Conservation (phyloP, 495 filamentous ascomycete species). For the Poronia punctata region DNA sequence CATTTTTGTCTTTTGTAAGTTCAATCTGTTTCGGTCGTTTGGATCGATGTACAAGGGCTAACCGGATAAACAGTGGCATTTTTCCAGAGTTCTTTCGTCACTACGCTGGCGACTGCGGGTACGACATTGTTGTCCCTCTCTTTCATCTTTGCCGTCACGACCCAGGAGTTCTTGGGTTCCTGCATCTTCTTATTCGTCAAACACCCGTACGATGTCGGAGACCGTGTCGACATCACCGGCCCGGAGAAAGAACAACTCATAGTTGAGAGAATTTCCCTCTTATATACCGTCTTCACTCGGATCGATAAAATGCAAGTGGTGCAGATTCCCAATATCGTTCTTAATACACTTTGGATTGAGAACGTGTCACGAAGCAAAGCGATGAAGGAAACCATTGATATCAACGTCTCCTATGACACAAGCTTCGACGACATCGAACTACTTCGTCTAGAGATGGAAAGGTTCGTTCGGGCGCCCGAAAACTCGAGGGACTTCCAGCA, state of each 20-base stretch:
- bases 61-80: slow-evolving; percentile 56
- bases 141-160: slow-evolving; percentile 86
- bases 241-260: slow-evolving; percentile 56
- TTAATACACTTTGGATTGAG: slow-evolving; percentile 88
- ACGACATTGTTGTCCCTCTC: slow-evolving; percentile 90
- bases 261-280: slow-evolving; percentile 89
- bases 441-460: slow-evolving; percentile 71
- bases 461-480: slow-evolving; percentile 76
- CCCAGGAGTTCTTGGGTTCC: slow-evolving; percentile 88
- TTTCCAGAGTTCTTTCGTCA: slow-evolving; percentile 74
- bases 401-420: slow-evolving; percentile 79
- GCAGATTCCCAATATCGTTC: slow-evolving; percentile 73
- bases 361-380: slow-evolving; percentile 84
- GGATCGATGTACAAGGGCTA: slow-evolving; percentile 8
- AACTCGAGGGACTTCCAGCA: slow-evolving; percentile 89
- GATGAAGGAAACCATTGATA: slow-evolving; percentile 79
- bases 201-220: slow-evolving; percentile 83
- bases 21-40: background rate
- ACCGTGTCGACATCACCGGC: slow-evolving; percentile 79
- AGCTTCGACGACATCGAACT: slow-evolving; percentile 79
- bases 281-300: slow-evolving; percentile 88
- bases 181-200: slow-evolving; percentile 99
- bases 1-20: slow-evolving; percentile 76
- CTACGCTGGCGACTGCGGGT: slow-evolving; percentile 87
- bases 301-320: slow-evolving; percentile 76